Percentiles rank a stretch among this genome's conserved stretches.
Evolutionary conservation across 345 rosid genomes (phyloP).

Genomic region (Lumnitzera racemosa): DNA sequence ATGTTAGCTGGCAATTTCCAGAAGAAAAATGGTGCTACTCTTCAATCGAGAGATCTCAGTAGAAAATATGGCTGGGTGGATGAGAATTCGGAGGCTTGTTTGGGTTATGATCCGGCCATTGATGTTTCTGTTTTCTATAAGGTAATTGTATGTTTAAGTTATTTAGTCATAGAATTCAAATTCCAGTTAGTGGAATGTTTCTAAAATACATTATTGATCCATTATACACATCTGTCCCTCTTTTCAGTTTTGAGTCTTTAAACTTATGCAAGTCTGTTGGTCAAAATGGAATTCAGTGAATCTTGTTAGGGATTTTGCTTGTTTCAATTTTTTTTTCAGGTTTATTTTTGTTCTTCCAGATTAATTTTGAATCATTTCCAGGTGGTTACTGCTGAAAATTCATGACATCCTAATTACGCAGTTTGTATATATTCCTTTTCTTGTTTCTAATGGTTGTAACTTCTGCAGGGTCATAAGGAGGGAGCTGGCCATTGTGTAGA

Average conservation of each 20-base stretch:
- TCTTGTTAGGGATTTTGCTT: too few species aligned
- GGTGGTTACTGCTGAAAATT: too few species aligned
- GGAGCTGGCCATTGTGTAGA: slow-evolving; percentile 17
- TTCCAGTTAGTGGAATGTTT: too few species aligned
- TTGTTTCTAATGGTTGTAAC: slow-evolving; percentile 9
- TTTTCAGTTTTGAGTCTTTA: not conserved
- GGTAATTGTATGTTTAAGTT: slow-evolving; percentile 24
- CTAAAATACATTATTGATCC: too few species aligned
- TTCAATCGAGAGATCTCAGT: slow-evolving; percentile 20
- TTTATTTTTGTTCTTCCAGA: too few species aligned
- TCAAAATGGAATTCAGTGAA: too few species aligned
- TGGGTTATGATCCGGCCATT: slow-evolving; percentile 20
- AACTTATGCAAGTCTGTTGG: not conserved
- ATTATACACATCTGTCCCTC: not conserved
- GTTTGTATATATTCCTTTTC: not conserved
- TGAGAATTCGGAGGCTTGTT: slow-evolving; percentile 18
- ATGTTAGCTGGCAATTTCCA: slow-evolving; percentile 23
- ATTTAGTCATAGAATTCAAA: too few species aligned
- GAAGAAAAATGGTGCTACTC: slow-evolving; percentile 32
- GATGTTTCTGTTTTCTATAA: slow-evolving; percentile 22
- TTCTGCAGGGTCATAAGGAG: slow-evolving; percentile 33
- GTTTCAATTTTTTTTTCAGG: too few species aligned
- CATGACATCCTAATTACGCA: too few species aligned
- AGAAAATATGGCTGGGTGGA: slow-evolving; percentile 14
- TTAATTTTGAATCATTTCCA: too few species aligned